Base-by-base conservation (phyloP, 106 monocot species). In the Dendrobium catenatum region DNA sequence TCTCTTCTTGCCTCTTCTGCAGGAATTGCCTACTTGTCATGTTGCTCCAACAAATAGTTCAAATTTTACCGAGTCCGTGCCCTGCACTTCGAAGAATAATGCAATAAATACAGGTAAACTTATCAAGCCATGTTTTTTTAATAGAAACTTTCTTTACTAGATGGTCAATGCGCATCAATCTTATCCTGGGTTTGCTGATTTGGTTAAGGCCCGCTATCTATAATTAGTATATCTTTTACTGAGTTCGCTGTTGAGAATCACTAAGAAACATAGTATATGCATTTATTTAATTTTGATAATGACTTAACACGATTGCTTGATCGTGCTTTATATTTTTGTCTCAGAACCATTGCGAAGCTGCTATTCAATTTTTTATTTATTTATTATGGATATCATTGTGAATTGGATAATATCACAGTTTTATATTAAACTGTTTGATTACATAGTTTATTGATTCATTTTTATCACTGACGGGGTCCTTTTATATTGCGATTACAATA, bases 11-110 rank as follows among this genome's bases (percentile, higher is more conserved):
- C 49, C 16, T 78, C 8, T 84, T 72, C 6, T 73, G 42, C 55
- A 84, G 84, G 84, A 75, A 42, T 42, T 48, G 46, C 42, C 74
- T 64, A 33, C 79, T 41, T 79, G 58, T 66, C 46, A 79, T 74
- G 61, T 13, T 79, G 58, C 48, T 20, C 58, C 56, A 42, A 26
- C 54, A 22, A 75, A 79, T 74, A 22, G 58, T 72, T 74, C 61
- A 29, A 47, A 17, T 37, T 58, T 79, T 55, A 41, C 55, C 22
- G 79, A 84, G 16, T 37, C n/a, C 13, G 6, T 64, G 51, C 24
- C 58, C 5, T 29, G 4, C 18, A 20, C 72, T 7, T 73, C 42
- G 31, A 79, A 75, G 67, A 66, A 75, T 79, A 42, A 40, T 59
- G 33, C 37, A 79, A 37, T 18, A 72, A 40, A 48, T 41, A n/a